Evolutionary conservation across 495 filamentous ascomycete species (phyloP), one percentile per base, ranked within the genome.

Genomic region (Neurospora discreta): DNA sequence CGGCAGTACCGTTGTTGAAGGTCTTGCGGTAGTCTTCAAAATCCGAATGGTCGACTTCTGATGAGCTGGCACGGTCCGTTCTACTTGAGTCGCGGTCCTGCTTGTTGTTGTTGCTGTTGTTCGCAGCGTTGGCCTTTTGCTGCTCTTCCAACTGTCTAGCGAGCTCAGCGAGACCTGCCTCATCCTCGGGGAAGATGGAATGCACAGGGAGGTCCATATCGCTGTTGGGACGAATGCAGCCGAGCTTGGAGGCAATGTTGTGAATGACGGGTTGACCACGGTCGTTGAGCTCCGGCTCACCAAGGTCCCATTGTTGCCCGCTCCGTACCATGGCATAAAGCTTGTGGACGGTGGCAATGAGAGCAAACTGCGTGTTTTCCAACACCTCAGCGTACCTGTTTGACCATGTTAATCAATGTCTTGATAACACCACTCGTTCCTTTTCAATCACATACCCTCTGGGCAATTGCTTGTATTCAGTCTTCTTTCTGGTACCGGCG

Each of bases 381-480:
- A 88, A 73, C 68, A 88, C 85, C 75, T 88, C 86, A 46, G 86
- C 86, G 71, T 88, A 88, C 65, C 85, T 87, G 68, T 72, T 30
- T 52, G 20, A 20, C 43, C 8, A 41, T 5, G 33, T 41, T 39
- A 41, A 26, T 75, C 80, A 76, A 78, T 81, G 72, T 71, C 26
- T 33, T 26, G 16, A 15, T 9, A 65, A 65, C 52, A 65, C 26
- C 2, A 33, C 26, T 65, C 13, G 26, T 65, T 65, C 15, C 13
- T 4, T 16, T 6, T 18, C 23, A 33, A 33, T 26, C 41, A 69
- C 33, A 72, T 80, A 86, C 80, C 86, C 86, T 80, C 82, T 76
- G 23, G 86, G 86, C 39, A 87, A 74, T 77, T 88, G 86, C 77
- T 88, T 88, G 75, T 85, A 87, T 72, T 88, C 86, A 2, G 84